Conservation (phyloP, 108 stramenopile species). For the Phaeodactylum tricornutum region DNA sequence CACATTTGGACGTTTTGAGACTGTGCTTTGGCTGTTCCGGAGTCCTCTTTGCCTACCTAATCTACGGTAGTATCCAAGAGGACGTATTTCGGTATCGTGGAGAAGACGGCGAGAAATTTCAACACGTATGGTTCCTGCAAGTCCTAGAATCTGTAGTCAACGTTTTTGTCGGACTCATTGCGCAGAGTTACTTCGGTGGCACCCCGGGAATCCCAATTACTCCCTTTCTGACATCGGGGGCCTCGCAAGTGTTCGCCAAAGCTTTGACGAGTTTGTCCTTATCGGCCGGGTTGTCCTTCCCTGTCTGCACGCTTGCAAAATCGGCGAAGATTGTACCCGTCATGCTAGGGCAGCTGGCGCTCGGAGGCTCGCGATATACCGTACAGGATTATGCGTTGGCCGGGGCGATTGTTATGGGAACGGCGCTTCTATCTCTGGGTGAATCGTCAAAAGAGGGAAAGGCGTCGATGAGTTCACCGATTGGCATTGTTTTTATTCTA, state of each 20-base stretch:
- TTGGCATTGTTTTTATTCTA: slow-evolving; percentile 51
- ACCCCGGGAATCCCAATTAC: slow-evolving; percentile 31
- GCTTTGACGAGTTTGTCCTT: slow-evolving; percentile 51
- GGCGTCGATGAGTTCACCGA: slow-evolving; percentile 8
- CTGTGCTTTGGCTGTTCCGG: too few relatives aligned
- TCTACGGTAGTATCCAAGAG: slow-evolving; percentile 82
- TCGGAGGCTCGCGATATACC: slow-evolving; percentile 50
- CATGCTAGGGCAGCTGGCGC: slow-evolving; percentile 52
- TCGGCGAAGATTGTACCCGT: slow-evolving; percentile 90
- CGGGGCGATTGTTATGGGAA: slow-evolving; percentile 58
- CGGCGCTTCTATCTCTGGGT: slow-evolving; percentile 49
- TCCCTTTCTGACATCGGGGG: slow-evolving; percentile 39
- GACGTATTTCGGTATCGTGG: slow-evolving; percentile 59
- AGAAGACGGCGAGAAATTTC: slow-evolving; percentile 53
- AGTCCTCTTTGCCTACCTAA: slow-evolving; percentile 74
- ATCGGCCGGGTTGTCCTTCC: slow-evolving; percentile 66
- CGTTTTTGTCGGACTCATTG: slow-evolving; percentile 42
- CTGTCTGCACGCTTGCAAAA: slow-evolving; percentile 85
- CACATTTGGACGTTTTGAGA: too few relatives aligned
- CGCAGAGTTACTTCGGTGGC: slow-evolving; percentile 21
- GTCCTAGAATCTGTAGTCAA: slow-evolving; percentile 56
- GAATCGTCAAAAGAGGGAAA: slow-evolving; percentile 9
- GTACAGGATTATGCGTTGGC: slow-evolving; percentile 50
- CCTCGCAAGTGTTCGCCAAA: slow-evolving; percentile 61
- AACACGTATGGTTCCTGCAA: slow-evolving; percentile 61